Conservation (phyloP, 2,329 filamentous ascomycete species). For the Ambrosiella beaveri region DNA sequence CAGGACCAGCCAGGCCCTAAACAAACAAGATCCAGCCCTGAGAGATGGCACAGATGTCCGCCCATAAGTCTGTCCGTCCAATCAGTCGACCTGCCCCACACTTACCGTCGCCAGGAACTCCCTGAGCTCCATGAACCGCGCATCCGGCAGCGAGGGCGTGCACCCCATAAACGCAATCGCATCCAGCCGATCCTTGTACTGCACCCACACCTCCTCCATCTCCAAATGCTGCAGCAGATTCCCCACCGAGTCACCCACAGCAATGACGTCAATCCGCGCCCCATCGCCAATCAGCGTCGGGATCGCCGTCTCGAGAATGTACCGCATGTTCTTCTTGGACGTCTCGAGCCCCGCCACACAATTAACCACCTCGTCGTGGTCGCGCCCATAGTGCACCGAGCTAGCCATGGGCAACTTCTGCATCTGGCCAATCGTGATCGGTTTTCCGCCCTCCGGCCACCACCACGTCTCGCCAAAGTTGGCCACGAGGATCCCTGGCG, state of each 20-base stretch:
- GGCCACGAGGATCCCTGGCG: slow-evolving; percentile 51
- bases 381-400: slow-evolving; percentile 38
- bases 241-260: slow-evolving; percentile 45
- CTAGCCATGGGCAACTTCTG: slow-evolving; percentile 42
- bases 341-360: slow-evolving; percentile 3
- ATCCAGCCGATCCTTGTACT: slow-evolving; percentile 26
- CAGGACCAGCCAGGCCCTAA: too few species aligned
- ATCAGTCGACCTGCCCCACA: slow-evolving; percentile 6
- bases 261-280: slow-evolving; percentile 52
- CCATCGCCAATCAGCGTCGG: slow-evolving; percentile 27
- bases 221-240: slow-evolving; percentile 41
- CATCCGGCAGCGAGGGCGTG: slow-evolving; percentile 22
- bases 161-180: slow-evolving; percentile 35
- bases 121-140: slow-evolving; percentile 29
- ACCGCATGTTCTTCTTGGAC: slow-evolving; percentile 36
- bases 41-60: neutral
- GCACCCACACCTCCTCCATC: slow-evolving; percentile 32
- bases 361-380: slow-evolving; percentile 28
- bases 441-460: slow-evolving; percentile 45
- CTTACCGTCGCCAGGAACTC: slow-evolving; percentile 35
- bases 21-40: too few species aligned
- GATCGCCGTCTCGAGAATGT: slow-evolving; percentile 49
- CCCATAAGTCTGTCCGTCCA: neutral
- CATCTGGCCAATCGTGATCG: slow-evolving; percentile 43
- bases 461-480: slow-evolving; percentile 66